Conservation (phyloP, 2,329 filamentous ascomycete species). For the Metarhizium sp. region DNA sequence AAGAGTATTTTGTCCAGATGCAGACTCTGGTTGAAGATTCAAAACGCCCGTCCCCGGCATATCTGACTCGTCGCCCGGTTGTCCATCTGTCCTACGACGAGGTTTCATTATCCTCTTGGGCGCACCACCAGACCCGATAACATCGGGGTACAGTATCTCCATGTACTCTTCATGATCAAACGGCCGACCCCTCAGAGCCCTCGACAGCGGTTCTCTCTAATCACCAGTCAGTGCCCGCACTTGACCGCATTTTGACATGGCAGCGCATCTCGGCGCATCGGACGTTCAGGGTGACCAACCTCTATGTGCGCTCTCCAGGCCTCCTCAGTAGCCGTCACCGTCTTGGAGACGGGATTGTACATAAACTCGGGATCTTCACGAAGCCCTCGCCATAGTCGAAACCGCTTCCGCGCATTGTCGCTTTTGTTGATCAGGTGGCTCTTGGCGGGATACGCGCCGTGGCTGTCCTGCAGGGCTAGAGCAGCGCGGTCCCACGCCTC, state of each 20-base stretch:
- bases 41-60: conserved; percentile 39
- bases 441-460: conserved; percentile 49
- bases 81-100: conserved; percentile 37
- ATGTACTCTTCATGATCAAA: conserved; percentile 54
- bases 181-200: conserved; percentile 45
- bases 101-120: conserved; percentile 51
- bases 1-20: conserved; percentile 13
- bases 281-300: conserved; percentile 26
- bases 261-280: background rate
- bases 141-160: conserved; percentile 51
- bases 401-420: conserved; percentile 53
- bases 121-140: conserved; percentile 49
- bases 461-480: conserved; percentile 42
- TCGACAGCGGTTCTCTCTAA: conserved; percentile 49
- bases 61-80: conserved; percentile 35
- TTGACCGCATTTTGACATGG: background rate
- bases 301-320: conserved; percentile 49
- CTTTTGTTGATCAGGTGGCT: conserved; percentile 55
- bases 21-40: conserved; percentile 30
- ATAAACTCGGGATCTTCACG: conserved; percentile 48
- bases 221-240: conserved; percentile 1
- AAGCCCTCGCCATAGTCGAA: conserved; percentile 50
- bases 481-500: conserved; percentile 52
- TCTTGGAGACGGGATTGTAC: conserved; percentile 40
- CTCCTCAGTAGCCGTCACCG: conserved; percentile 46